Evolutionary conservation across 495 filamentous ascomycete species (phyloP), one percentile per base, ranked within the genome.

Genomic region (Letharia lupina): DNA sequence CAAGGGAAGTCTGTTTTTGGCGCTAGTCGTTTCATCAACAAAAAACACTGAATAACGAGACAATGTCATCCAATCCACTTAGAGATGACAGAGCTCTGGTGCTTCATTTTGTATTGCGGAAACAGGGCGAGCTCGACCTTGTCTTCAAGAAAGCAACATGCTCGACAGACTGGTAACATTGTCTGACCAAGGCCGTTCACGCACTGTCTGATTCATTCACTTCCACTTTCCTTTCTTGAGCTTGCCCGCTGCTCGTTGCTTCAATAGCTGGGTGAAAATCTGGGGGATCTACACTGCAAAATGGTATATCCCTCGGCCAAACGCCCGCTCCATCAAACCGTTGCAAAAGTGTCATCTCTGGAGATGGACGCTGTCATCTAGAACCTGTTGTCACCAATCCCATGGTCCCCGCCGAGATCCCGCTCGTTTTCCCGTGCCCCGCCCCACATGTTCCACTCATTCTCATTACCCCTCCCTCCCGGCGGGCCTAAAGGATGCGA

Each of bases 321-420:
- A 57, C 54, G 33, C 54, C 54, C 54, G 54, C 54, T 37, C 52
- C 48, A 23, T 61, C 12, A 44, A 33, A 37, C 20, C 28, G 20
- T 57, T 35, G 54, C 54, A 37, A 37, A 10, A 18, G 31, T 23
- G 54, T 7, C 13, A n/a, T 57, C 7, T 10, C 33, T 37, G 54
- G 54, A 37, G 1, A 57, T 37, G 12, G 54, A 57, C 20, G 33
- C 15, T n/a, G 28, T 20, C 31, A 18, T 35, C 37, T 52, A 70
- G 47, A 66, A 70, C 4, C 61, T 59, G 61, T 72, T 68, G 31
- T 66, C 63, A 16, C 70, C 56, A 48, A 65, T 60, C n/a, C 64
- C 67, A 47, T 69, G 66, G 13, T 42, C 64, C 20, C 64, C 64
- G 4, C 67, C 64, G 39, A 68, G 48, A 48, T 66, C 42, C n/a